Conservation (phyloP, 345 rosid species). For the Syzygium oleosum region DNA sequence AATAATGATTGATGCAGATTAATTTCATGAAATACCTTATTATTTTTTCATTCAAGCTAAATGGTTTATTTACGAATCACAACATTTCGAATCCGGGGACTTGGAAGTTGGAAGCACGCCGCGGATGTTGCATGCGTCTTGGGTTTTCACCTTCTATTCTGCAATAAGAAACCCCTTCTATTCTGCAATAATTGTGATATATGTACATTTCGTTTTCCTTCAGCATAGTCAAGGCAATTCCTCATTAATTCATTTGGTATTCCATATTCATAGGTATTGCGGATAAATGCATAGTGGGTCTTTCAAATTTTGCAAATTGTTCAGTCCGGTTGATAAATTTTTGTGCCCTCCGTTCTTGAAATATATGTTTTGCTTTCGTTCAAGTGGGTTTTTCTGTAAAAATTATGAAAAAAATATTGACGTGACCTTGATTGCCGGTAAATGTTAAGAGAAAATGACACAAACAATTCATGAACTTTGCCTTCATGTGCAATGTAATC, state of each 20-base stretch:
- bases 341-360: background rate
- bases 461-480: too few species aligned
- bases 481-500: too few species aligned
- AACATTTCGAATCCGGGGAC: background rate
- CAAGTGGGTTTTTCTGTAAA: background rate
- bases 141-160: background rate
- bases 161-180: background rate
- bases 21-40: background rate
- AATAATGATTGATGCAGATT: background rate
- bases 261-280: background rate
- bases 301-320: background rate
- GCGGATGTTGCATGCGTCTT: background rate
- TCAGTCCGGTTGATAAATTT: background rate
- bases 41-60: background rate
- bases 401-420: background rate
- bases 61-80: background rate
- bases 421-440: background rate
- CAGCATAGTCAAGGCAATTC: background rate
- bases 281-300: rapidly evolving
- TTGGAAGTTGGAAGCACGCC: background rate
- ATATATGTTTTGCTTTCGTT: background rate
- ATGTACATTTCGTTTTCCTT: background rate
- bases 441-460: background rate
- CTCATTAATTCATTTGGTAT: background rate
- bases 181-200: background rate